Base-by-base conservation (phyloP, 148 eudicot species). In the Fagopyrum tataricum region DNA sequence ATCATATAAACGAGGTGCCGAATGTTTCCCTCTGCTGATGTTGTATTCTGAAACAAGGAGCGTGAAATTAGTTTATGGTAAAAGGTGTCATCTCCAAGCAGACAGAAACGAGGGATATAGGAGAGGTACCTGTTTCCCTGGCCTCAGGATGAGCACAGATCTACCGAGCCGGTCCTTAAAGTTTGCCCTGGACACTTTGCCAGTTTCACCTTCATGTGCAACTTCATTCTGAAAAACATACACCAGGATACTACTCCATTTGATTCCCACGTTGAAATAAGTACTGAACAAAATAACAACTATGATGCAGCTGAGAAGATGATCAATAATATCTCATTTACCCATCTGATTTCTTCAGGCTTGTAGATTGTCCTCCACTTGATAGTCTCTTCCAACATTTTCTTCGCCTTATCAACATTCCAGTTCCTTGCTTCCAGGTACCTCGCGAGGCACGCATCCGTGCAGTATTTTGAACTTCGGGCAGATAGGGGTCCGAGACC, bases 311-410 rank as follows among this genome's bases (percentile, higher is more conserved):
- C 0, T 64, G 20, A 1, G n/a, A 31, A 31, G 39, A 37, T 31
- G n/a, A 15, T 64, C 20, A 7, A 55, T 21, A 20, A 46, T 1
- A 55, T 20, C 55, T 4, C 11, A 66, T 31, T 46, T 81, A 95
- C 98, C 98, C 98, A 95, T 52, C 92, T 84, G 72, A 95, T 95
- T 80, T 91, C 92, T 88, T 90, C 97, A 2, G 98, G 98, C 79
- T 91, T 91, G 79, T 72, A 95, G 75, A 78, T 73, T 72, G 83
- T 79, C 73, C 98, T 90, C 98, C 98, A 95, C 56, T 84, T 76
- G 48, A 95, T 81, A 10, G 93, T 89, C 82, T 90, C 98, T 78
- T 85, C 89, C 70, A 95, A 43, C 98, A 91, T 91, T 74, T 88
- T 95, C 79, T 81, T 83, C 12, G 98, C 91, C 72, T 87, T 91